Conservation (phyloP, 108 stramenopile genomes). For the Fragilariopsis cylindrus region DNA sequence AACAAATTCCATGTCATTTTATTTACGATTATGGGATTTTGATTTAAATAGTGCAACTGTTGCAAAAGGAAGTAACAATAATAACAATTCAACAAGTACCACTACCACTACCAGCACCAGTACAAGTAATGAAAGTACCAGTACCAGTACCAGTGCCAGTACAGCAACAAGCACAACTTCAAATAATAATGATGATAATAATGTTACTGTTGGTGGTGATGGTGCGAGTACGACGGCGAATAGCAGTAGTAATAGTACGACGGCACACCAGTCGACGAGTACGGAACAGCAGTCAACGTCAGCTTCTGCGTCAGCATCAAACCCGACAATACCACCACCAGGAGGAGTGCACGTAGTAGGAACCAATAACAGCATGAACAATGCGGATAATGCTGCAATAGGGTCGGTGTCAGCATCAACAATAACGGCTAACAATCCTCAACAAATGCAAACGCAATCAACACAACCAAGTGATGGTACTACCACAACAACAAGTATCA, state of each 20-base stretch:
- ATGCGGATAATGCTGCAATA: too few relatives aligned
- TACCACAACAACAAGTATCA: background rate
- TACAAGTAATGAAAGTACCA: background rate
- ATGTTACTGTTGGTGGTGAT: background rate
- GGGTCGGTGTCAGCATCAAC: too few relatives aligned
- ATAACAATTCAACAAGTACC: slow-evolving; percentile 16
- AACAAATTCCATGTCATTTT: slow-evolving; percentile 64
- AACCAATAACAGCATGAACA: too few relatives aligned
- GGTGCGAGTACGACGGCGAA: background rate
- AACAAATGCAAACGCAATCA: too few relatives aligned
- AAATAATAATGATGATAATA: background rate
- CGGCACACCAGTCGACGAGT: background rate
- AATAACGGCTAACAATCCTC: too few relatives aligned
- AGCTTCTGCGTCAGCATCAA: too few relatives aligned
- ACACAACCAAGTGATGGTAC: background rate
- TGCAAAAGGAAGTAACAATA: slow-evolving; percentile 41
- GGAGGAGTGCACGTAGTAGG: too few relatives aligned
- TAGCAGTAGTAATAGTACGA: background rate
- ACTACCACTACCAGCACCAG: too few relatives aligned
- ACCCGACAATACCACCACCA: too few relatives aligned
- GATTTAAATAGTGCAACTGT: slow-evolving; percentile 24
- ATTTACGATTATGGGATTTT: slow-evolving; percentile 83
- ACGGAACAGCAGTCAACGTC: too few relatives aligned
- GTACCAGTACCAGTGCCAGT: background rate
- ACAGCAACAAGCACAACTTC: too few relatives aligned